phyloP scores from a whole-genome alignment of 192 early-diverging fungal species.

The Mortierella claussenii region DNA sequence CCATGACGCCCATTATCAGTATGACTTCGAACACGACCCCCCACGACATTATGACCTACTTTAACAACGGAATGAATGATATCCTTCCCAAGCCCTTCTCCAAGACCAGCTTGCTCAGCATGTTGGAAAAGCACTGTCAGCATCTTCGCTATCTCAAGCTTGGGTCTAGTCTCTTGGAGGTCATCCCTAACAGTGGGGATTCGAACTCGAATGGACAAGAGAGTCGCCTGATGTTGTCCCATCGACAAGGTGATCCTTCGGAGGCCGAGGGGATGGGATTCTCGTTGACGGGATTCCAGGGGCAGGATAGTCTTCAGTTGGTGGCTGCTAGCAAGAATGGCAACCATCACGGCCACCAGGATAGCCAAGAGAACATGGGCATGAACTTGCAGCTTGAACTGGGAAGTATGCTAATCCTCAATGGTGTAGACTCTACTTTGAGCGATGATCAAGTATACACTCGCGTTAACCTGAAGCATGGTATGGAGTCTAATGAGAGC shows the following conservation, averaged over 20 bases:
- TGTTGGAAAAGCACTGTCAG: slow-evolving; percentile 66
- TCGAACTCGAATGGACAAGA: slow-evolving; percentile 10
- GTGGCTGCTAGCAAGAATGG: neutral
- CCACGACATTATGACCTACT: slow-evolving; percentile 69
- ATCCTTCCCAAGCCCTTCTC: slow-evolving; percentile 76
- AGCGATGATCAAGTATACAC: slow-evolving; percentile 2
- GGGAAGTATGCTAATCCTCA: slow-evolving; percentile 38
- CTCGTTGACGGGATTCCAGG: slow-evolving; percentile 10
- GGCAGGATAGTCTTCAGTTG: slow-evolving; percentile 13
- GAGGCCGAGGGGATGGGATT: slow-evolving; percentile 15
- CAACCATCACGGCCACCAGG: slow-evolving; percentile 11
- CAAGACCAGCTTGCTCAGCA: slow-evolving; percentile 52
- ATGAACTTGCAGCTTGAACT: slow-evolving; percentile 24
- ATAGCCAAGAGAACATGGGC: slow-evolving; percentile 12
- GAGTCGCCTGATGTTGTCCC: slow-evolving; percentile 19
- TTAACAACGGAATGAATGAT: slow-evolving; percentile 76
- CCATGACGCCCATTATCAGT: slow-evolving; percentile 72
- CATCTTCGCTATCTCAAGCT: slow-evolving; percentile 53
- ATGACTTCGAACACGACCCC: slow-evolving; percentile 77
- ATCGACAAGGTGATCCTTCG: slow-evolving; percentile 8
- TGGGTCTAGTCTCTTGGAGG: slow-evolving; percentile 15
- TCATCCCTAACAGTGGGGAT: neutral
- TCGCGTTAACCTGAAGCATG: slow-evolving; percentile 9
- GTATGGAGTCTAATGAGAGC: slow-evolving; percentile 3
- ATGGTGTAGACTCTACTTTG: slow-evolving; percentile 13